A percentile compares a stretch with the other conserved stretches of the same genome.
Conservation (phyloP, 2,329 filamentous ascomycete species). For the Trichoderma atrobrunneum region DNA sequence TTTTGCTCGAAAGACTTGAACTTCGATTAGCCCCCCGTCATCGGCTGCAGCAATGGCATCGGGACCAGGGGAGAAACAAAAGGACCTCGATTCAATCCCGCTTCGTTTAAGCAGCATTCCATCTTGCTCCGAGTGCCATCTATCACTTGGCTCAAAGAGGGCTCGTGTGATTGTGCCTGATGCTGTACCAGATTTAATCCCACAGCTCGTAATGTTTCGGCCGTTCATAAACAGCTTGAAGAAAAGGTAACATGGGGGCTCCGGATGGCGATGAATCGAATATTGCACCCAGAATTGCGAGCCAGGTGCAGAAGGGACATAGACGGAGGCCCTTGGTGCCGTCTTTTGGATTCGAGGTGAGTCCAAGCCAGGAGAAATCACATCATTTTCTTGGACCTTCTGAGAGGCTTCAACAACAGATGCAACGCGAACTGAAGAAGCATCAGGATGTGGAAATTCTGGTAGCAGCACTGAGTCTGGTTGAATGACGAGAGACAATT, state of each 20-base stretch:
- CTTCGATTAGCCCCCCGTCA: neutral
- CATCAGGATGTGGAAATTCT: constrained; percentile 56
- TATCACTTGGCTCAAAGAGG: constrained; percentile 47
- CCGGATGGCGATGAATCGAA: constrained; percentile 35
- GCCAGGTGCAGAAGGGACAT: constrained; percentile 55
- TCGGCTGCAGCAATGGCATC: neutral
- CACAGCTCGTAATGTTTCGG: constrained; percentile 51
- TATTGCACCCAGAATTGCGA: constrained; percentile 55
- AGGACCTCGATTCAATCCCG: constrained; percentile 33
- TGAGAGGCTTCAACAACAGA: constrained; percentile 18
- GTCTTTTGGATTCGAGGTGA: constrained; percentile 1
- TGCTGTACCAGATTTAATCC: constrained; percentile 39
- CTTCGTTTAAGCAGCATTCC: constrained; percentile 33
- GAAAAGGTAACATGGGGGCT: constrained; percentile 43
- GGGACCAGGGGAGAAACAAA: constrained; percentile 6
- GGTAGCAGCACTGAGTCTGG: constrained; percentile 40
- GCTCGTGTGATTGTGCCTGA: constrained; percentile 44
- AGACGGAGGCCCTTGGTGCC: constrained; percentile 50
- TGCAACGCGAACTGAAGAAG: constrained; percentile 34
- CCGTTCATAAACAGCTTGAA: constrained; percentile 58
- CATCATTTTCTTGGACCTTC: neutral
- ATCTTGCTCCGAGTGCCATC: constrained; percentile 40
- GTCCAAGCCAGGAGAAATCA: neutral
- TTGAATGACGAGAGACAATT: constrained; percentile 43
- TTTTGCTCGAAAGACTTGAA: constrained; percentile 42